These are phyloP conservation scores for Thelonectria rubi DNA, from an alignment of 2,329 filamentous ascomycete genomes.

Conservation along the genomic window DNA sequence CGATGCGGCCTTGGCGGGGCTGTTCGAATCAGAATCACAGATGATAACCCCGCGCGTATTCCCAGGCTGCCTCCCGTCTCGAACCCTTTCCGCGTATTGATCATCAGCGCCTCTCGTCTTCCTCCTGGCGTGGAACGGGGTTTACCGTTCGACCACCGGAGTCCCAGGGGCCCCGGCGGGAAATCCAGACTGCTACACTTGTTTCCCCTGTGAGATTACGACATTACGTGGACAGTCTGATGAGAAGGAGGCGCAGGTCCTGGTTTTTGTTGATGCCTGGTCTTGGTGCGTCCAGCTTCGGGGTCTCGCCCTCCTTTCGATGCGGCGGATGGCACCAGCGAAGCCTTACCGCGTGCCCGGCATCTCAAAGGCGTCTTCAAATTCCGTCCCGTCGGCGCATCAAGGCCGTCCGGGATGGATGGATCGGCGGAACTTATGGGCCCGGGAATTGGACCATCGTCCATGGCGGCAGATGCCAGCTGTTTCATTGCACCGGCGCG, in stretches of 20 bases:
- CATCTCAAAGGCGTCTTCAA: not conserved
- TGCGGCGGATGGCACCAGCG: too few species aligned
- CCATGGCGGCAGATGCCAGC: not conserved
- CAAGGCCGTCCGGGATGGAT: not conserved
- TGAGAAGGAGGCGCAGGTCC: conserved; percentile 3
- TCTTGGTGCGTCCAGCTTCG: not conserved
- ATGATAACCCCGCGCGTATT: conserved; percentile 4
- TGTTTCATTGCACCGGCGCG: too few species aligned
- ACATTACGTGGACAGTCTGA: not conserved
- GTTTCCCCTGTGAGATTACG: conserved; percentile 11
- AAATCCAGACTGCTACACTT: too few species aligned
- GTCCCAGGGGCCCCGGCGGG: too few species aligned
- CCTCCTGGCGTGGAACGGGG: too few species aligned
- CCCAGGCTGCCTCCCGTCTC: conserved; percentile 5
- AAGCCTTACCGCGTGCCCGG: not conserved
- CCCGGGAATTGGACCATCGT: not conserved
- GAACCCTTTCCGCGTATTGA: conserved; percentile 12
- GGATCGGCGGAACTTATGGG: conserved; percentile 1
- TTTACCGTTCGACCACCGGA: too few species aligned
- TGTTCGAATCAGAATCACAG: not conserved
- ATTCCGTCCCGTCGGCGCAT: conserved; percentile 10
- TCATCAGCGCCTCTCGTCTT: not conserved
- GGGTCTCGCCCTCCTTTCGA: not conserved
- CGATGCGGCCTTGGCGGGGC: conserved; percentile 1
- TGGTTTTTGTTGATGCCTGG: not conserved